Percentiles rank a stretch among this genome's conserved stretches.
Evolutionary conservation across 495 filamentous ascomycete genomes (phyloP).

Genomic region (Neurospora terricola): DNA sequence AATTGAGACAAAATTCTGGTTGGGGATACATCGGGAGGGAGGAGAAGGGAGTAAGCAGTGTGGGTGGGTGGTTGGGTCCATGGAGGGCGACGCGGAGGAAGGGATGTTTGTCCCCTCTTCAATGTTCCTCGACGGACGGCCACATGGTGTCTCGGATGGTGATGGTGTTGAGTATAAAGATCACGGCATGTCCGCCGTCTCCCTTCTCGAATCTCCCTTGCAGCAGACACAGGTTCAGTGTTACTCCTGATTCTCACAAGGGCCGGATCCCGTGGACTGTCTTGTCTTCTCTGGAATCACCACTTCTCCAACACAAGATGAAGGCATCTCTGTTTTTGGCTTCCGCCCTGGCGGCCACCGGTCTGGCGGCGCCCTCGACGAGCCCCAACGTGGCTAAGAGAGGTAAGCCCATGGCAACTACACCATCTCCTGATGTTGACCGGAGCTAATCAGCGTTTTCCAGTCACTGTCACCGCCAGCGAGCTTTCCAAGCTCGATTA

Average conservation of each 20-base stretch:
- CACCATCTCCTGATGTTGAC: neutral
- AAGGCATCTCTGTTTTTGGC: slow-evolving; percentile 9
- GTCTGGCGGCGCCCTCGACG: slow-evolving; percentile 7
- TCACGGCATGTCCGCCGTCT: neutral
- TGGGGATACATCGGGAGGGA: neutral
- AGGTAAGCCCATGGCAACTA: neutral
- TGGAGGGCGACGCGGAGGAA: neutral
- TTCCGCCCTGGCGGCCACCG: slow-evolving; percentile 7
- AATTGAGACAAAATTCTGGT: neutral
- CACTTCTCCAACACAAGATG: slow-evolving; percentile 4
- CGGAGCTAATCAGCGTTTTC: neutral
- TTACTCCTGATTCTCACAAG: neutral
- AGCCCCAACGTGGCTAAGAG: neutral
- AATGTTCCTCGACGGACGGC: neutral
- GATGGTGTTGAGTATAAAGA: neutral
- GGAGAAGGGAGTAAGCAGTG: neutral
- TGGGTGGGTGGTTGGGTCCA: neutral
- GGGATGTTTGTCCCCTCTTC: neutral
- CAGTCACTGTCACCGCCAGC: slow-evolving; percentile 13
- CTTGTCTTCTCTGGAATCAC: neutral
- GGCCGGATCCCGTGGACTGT: neutral
- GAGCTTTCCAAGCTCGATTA: slow-evolving; percentile 46
- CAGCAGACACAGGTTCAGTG: neutral
- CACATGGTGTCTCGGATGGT: neutral
- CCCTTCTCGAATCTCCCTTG: neutral